Conservation (phyloP, 139 green algal species). For the Pseudopediastrum boryanum region DNA sequence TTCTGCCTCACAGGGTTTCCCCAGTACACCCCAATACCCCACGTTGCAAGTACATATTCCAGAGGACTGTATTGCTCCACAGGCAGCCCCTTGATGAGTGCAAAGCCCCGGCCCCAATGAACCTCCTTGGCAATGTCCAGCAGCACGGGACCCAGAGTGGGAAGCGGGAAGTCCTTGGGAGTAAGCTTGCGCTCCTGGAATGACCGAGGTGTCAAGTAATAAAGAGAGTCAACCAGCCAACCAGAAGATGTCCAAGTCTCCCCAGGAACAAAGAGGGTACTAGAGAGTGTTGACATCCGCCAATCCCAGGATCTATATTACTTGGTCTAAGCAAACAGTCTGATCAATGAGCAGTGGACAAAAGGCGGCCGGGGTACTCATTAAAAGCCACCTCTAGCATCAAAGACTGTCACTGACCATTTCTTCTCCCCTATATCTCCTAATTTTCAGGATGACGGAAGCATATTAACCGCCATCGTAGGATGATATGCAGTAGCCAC, state of each 20-base stretch:
- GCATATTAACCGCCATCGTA: too few relatives aligned
- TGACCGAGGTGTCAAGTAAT: background rate
- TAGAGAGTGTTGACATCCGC: background rate
- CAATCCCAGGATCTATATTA: background rate
- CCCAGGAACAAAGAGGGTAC: background rate
- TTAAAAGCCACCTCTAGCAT: too few relatives aligned
- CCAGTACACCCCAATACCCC: constrained; percentile 62
- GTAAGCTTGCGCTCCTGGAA: background rate
- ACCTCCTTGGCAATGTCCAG: constrained; percentile 48
- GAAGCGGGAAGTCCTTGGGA: background rate
- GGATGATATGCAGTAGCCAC: too few relatives aligned
- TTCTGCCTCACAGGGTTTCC: constrained; percentile 59
- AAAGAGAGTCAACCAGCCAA: too few relatives aligned
- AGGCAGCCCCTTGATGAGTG: constrained; percentile 63
- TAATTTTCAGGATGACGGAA: too few relatives aligned
- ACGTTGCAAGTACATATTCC: constrained; percentile 53
- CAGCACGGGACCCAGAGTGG: constrained; percentile 50
- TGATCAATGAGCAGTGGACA: background rate
- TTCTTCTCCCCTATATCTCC: too few relatives aligned
- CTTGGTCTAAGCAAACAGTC: background rate
- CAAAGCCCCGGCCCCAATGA: constrained; percentile 58
- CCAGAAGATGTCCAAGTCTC: too few relatives aligned
- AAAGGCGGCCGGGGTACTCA: too few relatives aligned
- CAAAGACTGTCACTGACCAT: too few relatives aligned
- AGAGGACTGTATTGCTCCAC: constrained; percentile 52